phyloP scores from a whole-genome alignment of 495 filamentous ascomycete species.

The Penicillium pulvis region DNA sequence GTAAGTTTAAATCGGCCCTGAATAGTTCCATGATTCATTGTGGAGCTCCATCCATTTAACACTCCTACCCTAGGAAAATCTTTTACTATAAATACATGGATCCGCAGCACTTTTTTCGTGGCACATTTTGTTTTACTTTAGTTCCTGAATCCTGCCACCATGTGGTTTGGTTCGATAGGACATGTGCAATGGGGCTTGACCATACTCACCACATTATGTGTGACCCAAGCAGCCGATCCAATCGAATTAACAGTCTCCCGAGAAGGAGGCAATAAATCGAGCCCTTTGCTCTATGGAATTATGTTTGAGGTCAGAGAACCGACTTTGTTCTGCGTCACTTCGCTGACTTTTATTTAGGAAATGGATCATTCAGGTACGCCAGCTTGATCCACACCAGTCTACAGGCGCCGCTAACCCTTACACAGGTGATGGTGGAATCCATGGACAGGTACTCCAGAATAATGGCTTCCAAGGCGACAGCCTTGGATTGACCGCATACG shows the following conservation, averaged over 20 bases:
- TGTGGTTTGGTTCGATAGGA: not conserved
- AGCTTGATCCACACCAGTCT: not conserved
- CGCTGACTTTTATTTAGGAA: not conserved
- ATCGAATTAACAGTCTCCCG: constrained; percentile 29
- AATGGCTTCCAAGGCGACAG: constrained; percentile 67
- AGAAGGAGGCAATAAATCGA: constrained; percentile 56
- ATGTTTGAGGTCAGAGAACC: constrained; percentile 55
- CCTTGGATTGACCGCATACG: constrained; percentile 55
- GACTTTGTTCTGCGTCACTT: not conserved
- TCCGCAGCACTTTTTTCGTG: not conserved
- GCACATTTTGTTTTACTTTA: not conserved
- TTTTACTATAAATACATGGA: not conserved
- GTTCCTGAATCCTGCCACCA: not conserved
- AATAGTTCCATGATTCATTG: not conserved
- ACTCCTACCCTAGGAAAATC: not conserved
- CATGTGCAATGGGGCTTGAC: not conserved
- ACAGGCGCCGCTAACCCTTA: not conserved
- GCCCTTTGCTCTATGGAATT: constrained; percentile 57
- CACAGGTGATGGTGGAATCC: constrained; percentile 67
- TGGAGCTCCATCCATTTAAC: not conserved
- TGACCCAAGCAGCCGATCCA: constrained; percentile 15
- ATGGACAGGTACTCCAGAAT: constrained; percentile 73
- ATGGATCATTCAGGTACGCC: constrained; percentile 6
- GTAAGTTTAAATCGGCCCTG: not conserved
- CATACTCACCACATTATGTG: not conserved